These are phyloP conservation scores for Casuarina glauca DNA, from an alignment of 306 rosid genomes.

Conservation along the genomic window DNA sequence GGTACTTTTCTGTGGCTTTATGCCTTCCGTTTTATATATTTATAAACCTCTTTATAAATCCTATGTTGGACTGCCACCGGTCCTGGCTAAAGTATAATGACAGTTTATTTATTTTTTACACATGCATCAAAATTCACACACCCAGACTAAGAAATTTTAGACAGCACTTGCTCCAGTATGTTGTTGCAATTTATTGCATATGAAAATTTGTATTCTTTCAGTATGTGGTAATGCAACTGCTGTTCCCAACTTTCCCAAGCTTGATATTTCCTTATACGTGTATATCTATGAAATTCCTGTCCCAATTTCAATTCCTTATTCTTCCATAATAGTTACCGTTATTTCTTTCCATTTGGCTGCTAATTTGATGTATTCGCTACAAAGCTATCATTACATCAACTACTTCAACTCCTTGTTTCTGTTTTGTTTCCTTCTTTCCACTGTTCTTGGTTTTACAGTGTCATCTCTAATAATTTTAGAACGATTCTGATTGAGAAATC, in stretches of 20 bases:
- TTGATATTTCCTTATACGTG: not conserved
- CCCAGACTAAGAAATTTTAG: too few species aligned
- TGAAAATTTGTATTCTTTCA: not conserved
- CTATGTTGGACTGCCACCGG: not conserved
- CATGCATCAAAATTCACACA: too few species aligned
- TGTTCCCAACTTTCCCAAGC: not conserved
- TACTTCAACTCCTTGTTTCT: too few species aligned
- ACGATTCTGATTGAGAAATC: not conserved
- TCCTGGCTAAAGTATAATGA: not conserved
- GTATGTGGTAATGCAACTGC: not conserved
- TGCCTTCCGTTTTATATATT: not conserved
- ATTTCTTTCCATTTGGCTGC: too few species aligned
- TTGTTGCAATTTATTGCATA: not conserved
- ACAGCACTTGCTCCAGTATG: too few species aligned
- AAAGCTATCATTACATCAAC: too few species aligned
- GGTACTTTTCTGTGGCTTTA: slow-evolving; percentile 40
- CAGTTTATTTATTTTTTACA: too few species aligned
- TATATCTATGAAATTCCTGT: not conserved
- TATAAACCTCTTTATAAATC: not conserved
- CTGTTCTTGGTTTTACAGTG: not conserved
- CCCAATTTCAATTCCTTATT: not conserved
- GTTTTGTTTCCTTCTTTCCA: not conserved
- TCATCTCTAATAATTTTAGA: not conserved
- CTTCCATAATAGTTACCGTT: not conserved
- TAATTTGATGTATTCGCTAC: too few species aligned